Conservation (phyloP, 257 asterid species). For the Thymus mandschuricus region DNA sequence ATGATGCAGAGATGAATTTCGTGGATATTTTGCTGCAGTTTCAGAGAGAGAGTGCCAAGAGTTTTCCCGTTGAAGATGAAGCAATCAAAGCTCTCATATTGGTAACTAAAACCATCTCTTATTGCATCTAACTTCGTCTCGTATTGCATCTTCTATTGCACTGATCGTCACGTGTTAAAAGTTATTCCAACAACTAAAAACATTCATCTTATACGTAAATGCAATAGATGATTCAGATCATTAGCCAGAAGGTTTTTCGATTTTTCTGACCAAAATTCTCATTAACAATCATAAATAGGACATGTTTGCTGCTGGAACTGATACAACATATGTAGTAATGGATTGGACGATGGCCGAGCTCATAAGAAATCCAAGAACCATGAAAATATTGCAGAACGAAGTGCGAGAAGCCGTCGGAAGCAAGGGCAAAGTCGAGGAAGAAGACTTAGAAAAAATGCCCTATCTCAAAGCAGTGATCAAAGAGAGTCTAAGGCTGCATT, state of each 20-base stretch:
- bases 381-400: constrained; percentile 39
- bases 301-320: constrained; percentile 56
- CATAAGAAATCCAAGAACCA: constrained; percentile 33
- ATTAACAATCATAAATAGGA: constrained; percentile 34
- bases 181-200: no score
- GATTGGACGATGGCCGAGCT: constrained; percentile 58
- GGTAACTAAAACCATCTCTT: background rate
- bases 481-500: constrained; percentile 48
- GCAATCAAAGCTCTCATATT: constrained; percentile 18
- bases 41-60: background rate
- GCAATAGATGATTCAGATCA: background rate
- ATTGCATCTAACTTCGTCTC: no score
- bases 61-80: constrained; percentile 10
- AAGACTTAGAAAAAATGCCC: constrained; percentile 45
- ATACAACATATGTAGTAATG: constrained; percentile 36
- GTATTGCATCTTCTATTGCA: no score
- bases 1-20: background rate
- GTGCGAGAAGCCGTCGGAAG: constrained; percentile 27
- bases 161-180: no score
- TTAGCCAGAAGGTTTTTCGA: no score
- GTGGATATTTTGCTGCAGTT: constrained; percentile 12
- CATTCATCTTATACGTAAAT: background rate
- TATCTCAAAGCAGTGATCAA: constrained; percentile 54
- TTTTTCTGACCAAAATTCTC: no score
- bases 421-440: constrained; percentile 35